Percentiles rank a stretch among this genome's conserved stretches.
Evolutionary conservation across 305 asterid species (phyloP).

Genomic region (Stenogyne calaminthoides): DNA sequence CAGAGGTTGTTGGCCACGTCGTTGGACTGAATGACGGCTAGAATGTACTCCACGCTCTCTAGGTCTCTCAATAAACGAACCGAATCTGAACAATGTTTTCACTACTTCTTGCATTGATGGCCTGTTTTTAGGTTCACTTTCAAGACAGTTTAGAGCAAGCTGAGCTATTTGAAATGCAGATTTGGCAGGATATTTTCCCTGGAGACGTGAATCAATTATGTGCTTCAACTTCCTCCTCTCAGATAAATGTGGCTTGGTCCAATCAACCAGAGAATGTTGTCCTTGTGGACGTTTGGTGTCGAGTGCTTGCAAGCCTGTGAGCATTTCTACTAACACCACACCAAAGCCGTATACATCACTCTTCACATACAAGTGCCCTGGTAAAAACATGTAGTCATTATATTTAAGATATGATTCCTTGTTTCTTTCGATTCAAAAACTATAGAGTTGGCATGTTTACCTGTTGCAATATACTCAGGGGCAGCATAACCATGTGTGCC

Average conservation of each 20-base stretch:
- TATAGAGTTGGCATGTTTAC: background rate
- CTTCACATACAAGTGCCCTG: slow-evolving; percentile 43
- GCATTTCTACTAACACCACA: slow-evolving; percentile 37
- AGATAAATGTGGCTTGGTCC: slow-evolving; percentile 40
- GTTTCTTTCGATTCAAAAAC: background rate
- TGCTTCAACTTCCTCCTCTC: slow-evolving; percentile 26
- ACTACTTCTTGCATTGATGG: slow-evolving; percentile 40
- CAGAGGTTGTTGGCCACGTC: too few relatives aligned
- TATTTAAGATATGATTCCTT: background rate
- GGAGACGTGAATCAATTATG: slow-evolving; percentile 34
- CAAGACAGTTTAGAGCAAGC: slow-evolving; percentile 39
- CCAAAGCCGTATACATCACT: slow-evolving; percentile 46
- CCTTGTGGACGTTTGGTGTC: slow-evolving; percentile 21
- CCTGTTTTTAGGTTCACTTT: slow-evolving; percentile 22
- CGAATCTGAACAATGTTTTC: too few relatives aligned
- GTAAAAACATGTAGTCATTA: background rate
- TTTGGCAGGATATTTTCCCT: slow-evolving; percentile 23
- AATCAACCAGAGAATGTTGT: slow-evolving; percentile 16
- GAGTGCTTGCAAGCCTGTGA: slow-evolving; percentile 36
- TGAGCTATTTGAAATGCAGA: slow-evolving; percentile 26
- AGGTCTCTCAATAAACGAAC: too few relatives aligned
- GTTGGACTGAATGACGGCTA: too few relatives aligned
- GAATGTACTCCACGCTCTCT: too few relatives aligned
- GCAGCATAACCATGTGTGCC: slow-evolving; percentile 46
- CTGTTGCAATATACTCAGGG: slow-evolving; percentile 41